A percentile compares a stretch with the other conserved stretches of the same genome.
These are phyloP conservation scores for Trypanosoma caninum DNA, from an alignment of 208 protist species.

Conservation along the genomic window DNA sequence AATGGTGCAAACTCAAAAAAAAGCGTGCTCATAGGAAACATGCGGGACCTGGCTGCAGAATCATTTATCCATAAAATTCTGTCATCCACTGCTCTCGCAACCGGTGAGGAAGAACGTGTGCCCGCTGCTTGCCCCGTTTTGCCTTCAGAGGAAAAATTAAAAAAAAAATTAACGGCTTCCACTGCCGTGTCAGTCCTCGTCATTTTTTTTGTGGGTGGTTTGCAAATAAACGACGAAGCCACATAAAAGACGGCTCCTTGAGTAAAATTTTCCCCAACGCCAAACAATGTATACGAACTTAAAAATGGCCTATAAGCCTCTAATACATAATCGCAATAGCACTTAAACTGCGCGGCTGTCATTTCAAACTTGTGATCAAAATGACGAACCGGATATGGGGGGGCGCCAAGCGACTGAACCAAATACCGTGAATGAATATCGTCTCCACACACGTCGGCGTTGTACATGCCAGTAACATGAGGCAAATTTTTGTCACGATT, in stretches of 20 bases:
- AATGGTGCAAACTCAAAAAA: constrained; percentile 10
- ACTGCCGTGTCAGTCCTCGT: not conserved
- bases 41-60: not conserved
- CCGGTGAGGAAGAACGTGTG: too few relatives aligned
- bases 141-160: too few relatives aligned
- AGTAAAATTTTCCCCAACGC: constrained; percentile 40
- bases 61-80: not conserved
- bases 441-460: not conserved
- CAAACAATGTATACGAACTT: constrained; percentile 26
- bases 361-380: constrained; percentile 60
- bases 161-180: too few relatives aligned
- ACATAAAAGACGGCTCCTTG: constrained; percentile 45
- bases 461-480: not conserved
- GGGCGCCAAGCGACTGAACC: not conserved
- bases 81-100: not conserved
- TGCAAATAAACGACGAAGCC: not conserved
- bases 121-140: too few relatives aligned
- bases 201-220: not conserved
- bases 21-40: constrained; percentile 17
- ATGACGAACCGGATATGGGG: constrained; percentile 25
- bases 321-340: constrained; percentile 47
- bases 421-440: not conserved
- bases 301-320: constrained; percentile 30
- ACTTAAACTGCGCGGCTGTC: constrained; percentile 34
- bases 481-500: constrained; percentile 43